Percentiles rank a stretch among this genome's conserved stretches.
Evolutionary conservation across 306 rosid species (phyloP).

Genomic region (Pyrus pyrifolia): DNA sequence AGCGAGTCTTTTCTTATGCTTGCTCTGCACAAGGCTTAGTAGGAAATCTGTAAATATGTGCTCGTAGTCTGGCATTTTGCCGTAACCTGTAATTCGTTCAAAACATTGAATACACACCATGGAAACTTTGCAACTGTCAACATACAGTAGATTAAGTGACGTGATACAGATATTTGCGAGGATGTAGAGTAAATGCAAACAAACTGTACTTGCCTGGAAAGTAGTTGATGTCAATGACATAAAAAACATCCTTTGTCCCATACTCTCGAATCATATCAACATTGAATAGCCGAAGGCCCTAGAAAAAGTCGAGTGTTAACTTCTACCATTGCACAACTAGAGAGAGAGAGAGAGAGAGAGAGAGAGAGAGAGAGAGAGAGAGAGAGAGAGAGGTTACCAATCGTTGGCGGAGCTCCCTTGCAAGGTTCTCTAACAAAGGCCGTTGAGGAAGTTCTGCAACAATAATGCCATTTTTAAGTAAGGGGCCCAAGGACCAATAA

Average conservation of each 20-base stretch:
- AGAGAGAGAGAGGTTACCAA: slow-evolving; percentile 33
- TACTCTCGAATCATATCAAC: slow-evolving; percentile 72
- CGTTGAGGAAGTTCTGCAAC: slow-evolving; percentile 82
- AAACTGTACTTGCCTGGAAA: slow-evolving; percentile 60
- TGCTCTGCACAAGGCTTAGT: slow-evolving; percentile 51
- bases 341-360: not conserved
- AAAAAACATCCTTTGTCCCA: slow-evolving; percentile 54
- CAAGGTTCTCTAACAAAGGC: slow-evolving; percentile 77
- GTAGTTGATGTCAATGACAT: slow-evolving; percentile 90
- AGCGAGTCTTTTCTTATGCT: slow-evolving; percentile 40
- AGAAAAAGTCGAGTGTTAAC: not conserved
- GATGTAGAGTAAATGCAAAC: not conserved
- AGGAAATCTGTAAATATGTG: slow-evolving; percentile 88
- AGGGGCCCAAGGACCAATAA: not conserved
- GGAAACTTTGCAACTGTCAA: not conserved
- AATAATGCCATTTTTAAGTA: slow-evolving; percentile 8
- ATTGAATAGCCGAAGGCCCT: slow-evolving; percentile 88
- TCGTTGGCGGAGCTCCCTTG: slow-evolving; percentile 67
- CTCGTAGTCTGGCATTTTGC: slow-evolving; percentile 88
- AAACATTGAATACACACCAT: not conserved
- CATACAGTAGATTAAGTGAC: no score
- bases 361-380: not conserved
- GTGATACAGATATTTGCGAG: not conserved
- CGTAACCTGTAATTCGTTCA: slow-evolving; percentile 51
- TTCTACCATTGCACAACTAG: not conserved